Percentiles rank a stretch among this genome's conserved stretches.
These are phyloP conservation scores for Mycena amicta DNA, from an alignment of 768 basidiomycete species.

Conservation along the genomic window DNA sequence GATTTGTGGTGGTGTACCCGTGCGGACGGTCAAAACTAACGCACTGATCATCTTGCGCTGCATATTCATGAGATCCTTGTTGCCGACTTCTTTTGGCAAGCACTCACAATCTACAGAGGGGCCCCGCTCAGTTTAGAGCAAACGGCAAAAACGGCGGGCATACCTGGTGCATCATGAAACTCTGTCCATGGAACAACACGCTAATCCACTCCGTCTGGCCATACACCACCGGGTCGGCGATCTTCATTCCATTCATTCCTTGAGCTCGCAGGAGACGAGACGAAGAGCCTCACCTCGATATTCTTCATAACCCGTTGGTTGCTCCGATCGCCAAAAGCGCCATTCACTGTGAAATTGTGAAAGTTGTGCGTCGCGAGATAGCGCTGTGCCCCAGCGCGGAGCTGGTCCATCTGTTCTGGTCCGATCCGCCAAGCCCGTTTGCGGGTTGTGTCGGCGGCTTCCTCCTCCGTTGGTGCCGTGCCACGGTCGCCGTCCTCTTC, in stretches of 20 bases:
- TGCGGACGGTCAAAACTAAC: constrained; percentile 78
- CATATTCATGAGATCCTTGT: constrained; percentile 3
- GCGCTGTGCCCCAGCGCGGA: constrained; percentile 59
- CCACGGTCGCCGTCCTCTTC: constrained; percentile 26
- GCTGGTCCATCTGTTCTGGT: constrained; percentile 51
- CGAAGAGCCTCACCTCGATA: too few species aligned
- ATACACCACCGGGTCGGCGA: constrained; percentile 84
- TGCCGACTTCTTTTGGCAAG: not conserved
- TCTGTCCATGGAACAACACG: constrained; percentile 92
- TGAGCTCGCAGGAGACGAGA: too few species aligned
- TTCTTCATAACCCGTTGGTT: constrained; percentile 79
- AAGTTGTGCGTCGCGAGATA: constrained; percentile 95
- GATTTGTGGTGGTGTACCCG: constrained; percentile 70
- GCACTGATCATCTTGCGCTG: constrained; percentile 97
- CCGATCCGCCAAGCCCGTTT: constrained; percentile 75
- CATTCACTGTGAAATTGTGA: constrained; percentile 93
- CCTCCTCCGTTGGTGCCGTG: constrained; percentile 41
- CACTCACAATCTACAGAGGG: constrained; percentile 49
- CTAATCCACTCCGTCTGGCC: constrained; percentile 95
- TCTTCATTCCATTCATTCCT: constrained; percentile 89
- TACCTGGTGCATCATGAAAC: constrained; percentile 99
- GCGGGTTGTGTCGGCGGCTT: constrained; percentile 61
- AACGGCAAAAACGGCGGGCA: too few species aligned
- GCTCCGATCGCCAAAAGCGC: constrained; percentile 81
- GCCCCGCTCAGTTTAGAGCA: not conserved